Evolutionary conservation across 2,329 filamentous ascomycete species (phyloP).

Genomic region (Stagonosporopsis cucurbitacearum): DNA sequence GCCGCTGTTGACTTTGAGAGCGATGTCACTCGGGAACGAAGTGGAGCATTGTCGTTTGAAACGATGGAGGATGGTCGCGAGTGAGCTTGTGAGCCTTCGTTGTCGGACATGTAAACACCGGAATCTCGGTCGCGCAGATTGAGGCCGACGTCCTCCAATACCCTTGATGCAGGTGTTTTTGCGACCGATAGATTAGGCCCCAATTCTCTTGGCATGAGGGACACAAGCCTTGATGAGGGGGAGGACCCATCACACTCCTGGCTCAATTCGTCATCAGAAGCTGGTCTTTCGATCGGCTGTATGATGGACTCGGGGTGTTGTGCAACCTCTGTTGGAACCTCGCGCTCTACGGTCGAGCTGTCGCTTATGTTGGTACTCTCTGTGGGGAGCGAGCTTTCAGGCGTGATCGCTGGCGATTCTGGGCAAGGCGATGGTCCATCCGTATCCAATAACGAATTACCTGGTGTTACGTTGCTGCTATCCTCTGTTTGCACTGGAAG

Average conservation of each 20-base stretch:
- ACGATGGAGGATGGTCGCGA: slow-evolving; percentile 21
- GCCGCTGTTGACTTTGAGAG: slow-evolving; percentile 12
- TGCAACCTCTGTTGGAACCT: background rate
- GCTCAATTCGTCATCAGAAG: background rate
- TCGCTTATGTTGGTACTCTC: background rate
- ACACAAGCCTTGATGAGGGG: background rate
- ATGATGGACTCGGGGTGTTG: background rate
- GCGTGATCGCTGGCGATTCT: slow-evolving; percentile 2
- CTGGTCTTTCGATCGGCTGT: background rate
- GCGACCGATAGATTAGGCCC: slow-evolving; percentile 1
- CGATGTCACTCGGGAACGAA: slow-evolving; percentile 20
- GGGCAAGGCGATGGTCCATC: background rate
- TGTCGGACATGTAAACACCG: slow-evolving; percentile 34
- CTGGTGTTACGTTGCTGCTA: background rate
- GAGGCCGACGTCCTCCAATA: background rate
- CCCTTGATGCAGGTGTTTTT: background rate
- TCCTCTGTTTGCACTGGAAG: background rate
- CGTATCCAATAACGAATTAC: background rate
- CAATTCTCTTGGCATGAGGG: background rate
- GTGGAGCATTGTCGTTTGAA: slow-evolving; percentile 15
- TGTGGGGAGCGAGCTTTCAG: background rate
- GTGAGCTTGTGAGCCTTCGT: slow-evolving; percentile 13
- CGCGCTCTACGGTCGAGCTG: too few species aligned
- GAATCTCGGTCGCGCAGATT: slow-evolving; percentile 31
- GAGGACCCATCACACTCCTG: background rate